Evolutionary conservation across 495 filamentous ascomycete genomes (phyloP), one percentile per base, ranked within the genome.

Genomic region (Rhizodiscina lignyota): DNA sequence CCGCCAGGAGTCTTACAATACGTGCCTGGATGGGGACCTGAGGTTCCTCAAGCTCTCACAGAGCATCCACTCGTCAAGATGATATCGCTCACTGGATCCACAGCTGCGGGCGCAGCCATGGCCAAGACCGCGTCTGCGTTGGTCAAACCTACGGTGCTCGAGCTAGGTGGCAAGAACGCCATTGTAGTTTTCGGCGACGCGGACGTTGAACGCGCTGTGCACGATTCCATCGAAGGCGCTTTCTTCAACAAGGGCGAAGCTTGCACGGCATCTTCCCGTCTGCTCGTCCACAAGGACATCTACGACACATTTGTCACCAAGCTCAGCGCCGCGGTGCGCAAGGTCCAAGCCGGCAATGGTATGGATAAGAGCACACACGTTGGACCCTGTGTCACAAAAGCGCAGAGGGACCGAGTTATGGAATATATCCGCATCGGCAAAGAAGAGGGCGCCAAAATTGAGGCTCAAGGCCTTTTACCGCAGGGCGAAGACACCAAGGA

Each of bases 311-410:
- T 61, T 43, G 37, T 49, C 4, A 34, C 53, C 29, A 48, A 70
- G 18, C 53, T 81, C n/a, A 67, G 63, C 16, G 63, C 68, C 32
- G 59, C 64, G 17, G 68, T 68, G 3, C 51, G 52, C 20, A 58
- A 59, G 39, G 50, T 83, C n/a, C 62, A 69, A 30, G 61, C 81
- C 16, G 77, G 77, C 10, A 74, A 81, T 43, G 76, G 77, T 2
- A 55, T 65, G 5, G 55, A 54, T 1, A 58, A 67, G 29, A 59
- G 46, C 6, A 74, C 68, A 0, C 80, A 75, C 0, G 71, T 82
- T 64, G 78, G 78, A 0, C 70, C 77, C 0, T 50, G 81, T 20
- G 81, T 77, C 0, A 80, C 74, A 1, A 62, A 69, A 0, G 60
- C 63, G 3, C 64, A 71, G 18, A 49, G 81, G 22, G 71, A 75